phyloP scores from a whole-genome alignment of 2,329 filamentous ascomycete genomes.

The Fusarium avenaceum region DNA sequence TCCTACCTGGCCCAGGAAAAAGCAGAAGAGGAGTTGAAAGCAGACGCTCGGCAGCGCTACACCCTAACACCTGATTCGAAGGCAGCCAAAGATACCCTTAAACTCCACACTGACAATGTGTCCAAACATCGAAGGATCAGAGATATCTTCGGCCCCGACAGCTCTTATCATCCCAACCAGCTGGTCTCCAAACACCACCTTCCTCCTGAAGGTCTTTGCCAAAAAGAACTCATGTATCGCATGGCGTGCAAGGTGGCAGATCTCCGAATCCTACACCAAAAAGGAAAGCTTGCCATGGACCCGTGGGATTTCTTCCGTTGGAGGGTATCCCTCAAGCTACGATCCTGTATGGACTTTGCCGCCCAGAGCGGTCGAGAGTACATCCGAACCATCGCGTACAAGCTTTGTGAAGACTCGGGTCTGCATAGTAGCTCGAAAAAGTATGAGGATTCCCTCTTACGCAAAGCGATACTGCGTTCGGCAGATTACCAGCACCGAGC shows the following conservation, averaged over 20 bases:
- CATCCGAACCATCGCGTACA: constrained; percentile 16
- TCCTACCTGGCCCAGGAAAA: constrained; percentile 48
- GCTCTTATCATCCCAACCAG: constrained; percentile 56
- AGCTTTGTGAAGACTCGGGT: constrained; percentile 23
- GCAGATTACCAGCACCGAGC: constrained; percentile 43
- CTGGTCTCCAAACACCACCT: constrained; percentile 53
- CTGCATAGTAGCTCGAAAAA: neutral
- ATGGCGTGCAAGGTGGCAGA: constrained; percentile 54
- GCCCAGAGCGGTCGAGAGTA: constrained; percentile 18
- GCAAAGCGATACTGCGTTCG: constrained; percentile 48
- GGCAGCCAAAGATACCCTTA: constrained; percentile 29
- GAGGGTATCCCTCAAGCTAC: constrained; percentile 47
- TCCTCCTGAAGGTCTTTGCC: constrained; percentile 51
- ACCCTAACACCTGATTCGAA: neutral
- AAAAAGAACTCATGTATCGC: constrained; percentile 54
- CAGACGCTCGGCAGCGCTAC: constrained; percentile 1
- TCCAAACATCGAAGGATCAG: constrained; percentile 53
- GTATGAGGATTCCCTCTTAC: constrained; percentile 50
- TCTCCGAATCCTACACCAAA: constrained; percentile 45
- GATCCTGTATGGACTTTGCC: neutral
- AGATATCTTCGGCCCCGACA: constrained; percentile 52
- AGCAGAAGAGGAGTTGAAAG: constrained; percentile 41
- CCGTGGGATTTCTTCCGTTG: constrained; percentile 57
- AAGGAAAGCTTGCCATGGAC: constrained; percentile 52
- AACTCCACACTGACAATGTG: constrained; percentile 51